Base-by-base conservation (phyloP, 2,329 filamentous ascomycete species). In the Kalmusia sp. region DNA sequence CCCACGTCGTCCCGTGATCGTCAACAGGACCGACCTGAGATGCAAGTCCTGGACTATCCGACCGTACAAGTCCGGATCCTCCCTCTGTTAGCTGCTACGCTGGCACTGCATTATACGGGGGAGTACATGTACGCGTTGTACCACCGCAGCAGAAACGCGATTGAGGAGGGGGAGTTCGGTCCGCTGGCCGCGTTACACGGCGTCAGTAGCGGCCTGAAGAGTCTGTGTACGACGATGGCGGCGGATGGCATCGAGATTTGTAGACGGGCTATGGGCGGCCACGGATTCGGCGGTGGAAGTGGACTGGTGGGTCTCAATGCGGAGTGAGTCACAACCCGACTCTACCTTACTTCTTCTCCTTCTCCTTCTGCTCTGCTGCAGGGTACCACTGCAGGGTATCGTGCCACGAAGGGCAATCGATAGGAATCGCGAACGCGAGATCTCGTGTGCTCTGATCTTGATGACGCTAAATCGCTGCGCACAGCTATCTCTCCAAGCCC, bases 161-260 rank as follows among this genome's bases (percentile, higher is more conserved):
- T 83, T 44, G 79, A 82, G 51, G 73, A 72, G n/a, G 80, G 80
- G 2, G 75, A 83, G 59, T 82, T 81, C 62, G 74, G 75, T 6
- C 72, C 75, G 2, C 65, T 84, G 22, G 79, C 80, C 1, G 77
- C 82, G 49, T 74, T 84, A 51, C 82, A 84, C 55, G 80, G 79
- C 33, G 79, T 80, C n/a, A 82, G 79, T 2, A 81, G 79, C 3
- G 81, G 81, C 1, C 59, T 84, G 52, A 84, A 83, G 62, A 82
- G 79, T 56, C 61, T 83, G 15, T 83, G 81, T 53, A 83, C 81
- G 0, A 81, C 76, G 49, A 69, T 83, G 8, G 79, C 80, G 8
- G 82, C 81, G 3, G 80, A 82, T 59, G 80, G 81, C 0, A 83
- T 84, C 45, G 81, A 84, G 60, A 82, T 76, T 0, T 84, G 81